Base-by-base conservation (phyloP, 2,329 filamentous ascomycete genomes). In the Paracoccidioides lutzii region DNA sequence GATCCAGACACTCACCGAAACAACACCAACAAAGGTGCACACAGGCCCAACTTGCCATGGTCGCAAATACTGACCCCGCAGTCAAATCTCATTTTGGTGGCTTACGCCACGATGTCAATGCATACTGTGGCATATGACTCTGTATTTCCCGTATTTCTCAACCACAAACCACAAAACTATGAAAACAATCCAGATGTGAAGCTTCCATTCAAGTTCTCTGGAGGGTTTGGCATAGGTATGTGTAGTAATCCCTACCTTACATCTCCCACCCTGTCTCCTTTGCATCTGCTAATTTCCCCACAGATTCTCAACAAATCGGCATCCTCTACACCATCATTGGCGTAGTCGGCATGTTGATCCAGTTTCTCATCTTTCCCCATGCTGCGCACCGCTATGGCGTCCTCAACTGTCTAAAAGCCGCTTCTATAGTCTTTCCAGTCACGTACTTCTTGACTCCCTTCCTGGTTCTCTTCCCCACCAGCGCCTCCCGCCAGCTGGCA, bases 41-140 rank as follows among this genome's bases (percentile, higher is more conserved):
- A 72, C 14, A 6, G 41, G 41, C 40, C 52, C 35, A 43, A 56
- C 15, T 45, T 55, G 7, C 35, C 46, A 7, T 78, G 84, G 66
- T 69, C 67, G 9, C 81, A 89, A 58, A 83, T 93, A 5, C 84
- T 95, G 62, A 85, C 82, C 0, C 76, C 75, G 0, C 88, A 95
- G 69, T 87, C 88, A 0, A 77, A 79, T 37, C 76, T 93, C 55
- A 87, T 90, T 60, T 76, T 97, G 1, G 59, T 88, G 1, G 79
- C 84, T 0, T 96, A 97, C 70, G 85, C 85, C 1, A 76, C 93
- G 52, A 77, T 97, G 15, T 87, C 89, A 0, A 78, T 94, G 51
- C 90, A 95, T 69, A 84, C 82, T 0, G 82, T 94, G 42, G 84
- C 88, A 0, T 96, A 84, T 66, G 91, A 97, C 69, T 90, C 95